Evolutionary conservation across 257 asterid species (phyloP), one percentile per base, ranked within the genome.

Genomic region (Capsicum chinense): DNA sequence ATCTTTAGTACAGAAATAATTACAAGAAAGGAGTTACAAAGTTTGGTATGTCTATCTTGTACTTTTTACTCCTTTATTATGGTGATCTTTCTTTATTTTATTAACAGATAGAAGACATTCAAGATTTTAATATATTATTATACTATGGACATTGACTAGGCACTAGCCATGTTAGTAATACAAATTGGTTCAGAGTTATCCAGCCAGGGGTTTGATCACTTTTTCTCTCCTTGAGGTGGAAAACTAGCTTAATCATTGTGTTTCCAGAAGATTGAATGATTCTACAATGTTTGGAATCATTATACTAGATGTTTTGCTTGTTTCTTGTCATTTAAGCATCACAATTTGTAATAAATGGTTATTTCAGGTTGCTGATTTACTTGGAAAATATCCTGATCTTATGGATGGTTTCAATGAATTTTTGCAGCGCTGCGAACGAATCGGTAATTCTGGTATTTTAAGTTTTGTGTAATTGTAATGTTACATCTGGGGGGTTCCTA

Each of bases 341-440:
- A 54, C 50, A 5, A 78, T 78, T 52, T 54, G 64, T 52, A 26
- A 26, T 64, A 54, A 56, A 70, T 3, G 12, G 52, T 58, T 14
- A 33, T 89, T 86, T 79, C 93, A 93, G 97, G 94, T 93, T 89
- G 90, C 90, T 87, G 97, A 92, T 87, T 87, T 93, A 85, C 89
- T 93, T 71, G 97, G 97, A 83, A 93, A 92, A 60, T 86, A 90
- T 88, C 97, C 96, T 56, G 97, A 93, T 90, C 97, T 93, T 79
- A 88, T 91, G 94, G 97, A 93, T 88, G 95, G 93, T 80, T 93
- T 93, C 88, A 87, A 80, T 83, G 95, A 92, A 67, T 92, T 93
- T 88, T 87, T 93, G 89, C 95, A 90, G 90, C 97, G 91, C 64
- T 91, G 97, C 68, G 97, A 91, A 89, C 89, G 90, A 85, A 90